phyloP scores from a whole-genome alignment of 2,329 filamentous ascomycete genomes.

The Leptodontidium sp. region DNA sequence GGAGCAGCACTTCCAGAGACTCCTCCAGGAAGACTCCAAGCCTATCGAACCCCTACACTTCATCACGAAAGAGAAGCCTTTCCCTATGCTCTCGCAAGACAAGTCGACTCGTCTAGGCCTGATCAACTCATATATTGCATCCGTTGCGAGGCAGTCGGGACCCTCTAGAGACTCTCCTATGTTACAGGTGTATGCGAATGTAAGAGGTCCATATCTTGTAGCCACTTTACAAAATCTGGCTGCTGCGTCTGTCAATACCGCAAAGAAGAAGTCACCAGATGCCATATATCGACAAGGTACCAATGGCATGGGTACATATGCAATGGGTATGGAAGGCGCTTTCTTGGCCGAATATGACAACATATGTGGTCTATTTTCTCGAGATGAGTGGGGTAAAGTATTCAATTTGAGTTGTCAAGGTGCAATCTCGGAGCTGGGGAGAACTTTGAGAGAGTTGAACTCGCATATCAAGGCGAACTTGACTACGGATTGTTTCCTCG shows the following conservation, averaged over 20 bases:
- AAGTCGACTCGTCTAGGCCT: slow-evolving; percentile 77
- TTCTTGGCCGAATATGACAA: slow-evolving; percentile 91
- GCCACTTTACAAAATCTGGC: slow-evolving; percentile 85
- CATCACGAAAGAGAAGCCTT: slow-evolving; percentile 87
- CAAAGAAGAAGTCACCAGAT: slow-evolving; percentile 80
- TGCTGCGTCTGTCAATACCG: slow-evolving; percentile 82
- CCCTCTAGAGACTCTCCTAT: slow-evolving; percentile 70
- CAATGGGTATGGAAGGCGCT: slow-evolving; percentile 84
- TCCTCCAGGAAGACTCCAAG: slow-evolving; percentile 79
- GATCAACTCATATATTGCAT: slow-evolving; percentile 80
- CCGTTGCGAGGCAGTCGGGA: slow-evolving; percentile 59
- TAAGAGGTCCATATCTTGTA: slow-evolving; percentile 86
- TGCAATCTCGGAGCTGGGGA: slow-evolving; percentile 81
- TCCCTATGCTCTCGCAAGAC: slow-evolving; percentile 81
- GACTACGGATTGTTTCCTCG: slow-evolving; percentile 90
- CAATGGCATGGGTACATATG: slow-evolving; percentile 91
- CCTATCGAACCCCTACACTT: slow-evolving; percentile 90
- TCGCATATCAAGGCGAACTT: slow-evolving; percentile 87
- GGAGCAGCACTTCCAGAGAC: slow-evolving; percentile 82
- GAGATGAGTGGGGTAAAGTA: slow-evolving; percentile 83
- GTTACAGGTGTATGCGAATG: slow-evolving; percentile 84
- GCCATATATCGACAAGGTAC: slow-evolving; percentile 87
- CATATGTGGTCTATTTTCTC: slow-evolving; percentile 84
- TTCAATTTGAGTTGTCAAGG: slow-evolving; percentile 81
- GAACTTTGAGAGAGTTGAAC: slow-evolving; percentile 89